These are phyloP conservation scores for Mucor indicus DNA, from an alignment of 371 early-diverging fungal genomes.

Conservation along the genomic window DNA sequence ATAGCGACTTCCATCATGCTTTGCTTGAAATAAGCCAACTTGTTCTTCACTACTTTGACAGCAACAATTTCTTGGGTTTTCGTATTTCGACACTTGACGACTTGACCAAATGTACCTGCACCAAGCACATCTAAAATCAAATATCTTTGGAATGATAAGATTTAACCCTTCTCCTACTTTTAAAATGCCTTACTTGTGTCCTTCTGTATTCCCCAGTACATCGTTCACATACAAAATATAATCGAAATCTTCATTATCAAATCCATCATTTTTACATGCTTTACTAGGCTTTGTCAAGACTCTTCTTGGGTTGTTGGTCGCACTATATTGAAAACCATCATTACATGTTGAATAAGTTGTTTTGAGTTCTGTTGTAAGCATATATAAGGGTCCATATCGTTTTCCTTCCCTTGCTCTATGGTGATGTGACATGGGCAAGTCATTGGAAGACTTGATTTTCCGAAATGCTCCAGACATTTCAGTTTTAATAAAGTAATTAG, in stretches of 20 bases:
- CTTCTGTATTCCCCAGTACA: constrained; percentile 72
- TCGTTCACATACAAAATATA: constrained; percentile 96
- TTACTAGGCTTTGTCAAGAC: constrained; percentile 92
- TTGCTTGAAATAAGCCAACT: constrained; percentile 93
- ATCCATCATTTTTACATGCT: constrained; percentile 88
- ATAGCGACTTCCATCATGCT: constrained; percentile 95
- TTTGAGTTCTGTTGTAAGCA: constrained; percentile 25
- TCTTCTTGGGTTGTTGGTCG: constrained; percentile 83
- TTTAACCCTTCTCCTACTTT: background rate
- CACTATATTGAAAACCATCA: constrained; percentile 74
- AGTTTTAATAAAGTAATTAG: constrained; percentile 1
- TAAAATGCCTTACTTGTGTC: constrained; percentile 68
- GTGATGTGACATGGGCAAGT: constrained; percentile 23
- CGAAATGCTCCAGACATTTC: constrained; percentile 19
- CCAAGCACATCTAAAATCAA: constrained; percentile 92
- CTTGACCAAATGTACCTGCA: constrained; percentile 98
- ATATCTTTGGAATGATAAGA: constrained; percentile 48
- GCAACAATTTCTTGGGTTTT: constrained; percentile 87
- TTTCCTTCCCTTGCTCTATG: constrained; percentile 20
- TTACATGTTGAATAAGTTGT: constrained; percentile 43
- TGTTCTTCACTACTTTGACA: constrained; percentile 97
- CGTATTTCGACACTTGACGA: constrained; percentile 89
- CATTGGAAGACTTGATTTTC: constrained; percentile 11
- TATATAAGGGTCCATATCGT: constrained; percentile 24
- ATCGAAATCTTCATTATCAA: constrained; percentile 93